Base-by-base conservation (phyloP, 2,329 filamentous ascomycete genomes). In the Colletotrichum truncatum region DNA sequence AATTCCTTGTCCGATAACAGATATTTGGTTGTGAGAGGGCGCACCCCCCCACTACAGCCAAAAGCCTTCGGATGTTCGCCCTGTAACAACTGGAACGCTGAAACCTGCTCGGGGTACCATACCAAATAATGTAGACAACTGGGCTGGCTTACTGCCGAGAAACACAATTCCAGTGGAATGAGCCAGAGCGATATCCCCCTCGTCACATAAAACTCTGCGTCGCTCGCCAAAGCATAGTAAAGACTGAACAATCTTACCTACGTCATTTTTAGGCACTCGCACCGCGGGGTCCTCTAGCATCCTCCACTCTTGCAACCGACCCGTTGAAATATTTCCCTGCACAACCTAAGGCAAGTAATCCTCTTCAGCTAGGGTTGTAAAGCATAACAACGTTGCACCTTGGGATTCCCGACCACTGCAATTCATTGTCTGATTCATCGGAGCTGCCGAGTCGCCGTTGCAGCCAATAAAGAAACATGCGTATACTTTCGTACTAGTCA, bases 391-490 rank as follows among this genome's bases (percentile, higher is more conserved):
- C 34, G 57, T 25, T 43, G 38, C 54, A 26, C 41, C 10, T 21
- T 30, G 7, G 32, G 30, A 30, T 25, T 21, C 21, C 25, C 18
- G 14, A 14, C 59, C 30, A 11, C 9, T 26, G 38, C 34, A 63
- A 11, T 32, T 25, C 14, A 28, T 58, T 26, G 43, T 64, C 36
- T 45, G 49, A 36, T 30, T 34, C 49, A 45, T 62, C 63, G 63
- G 63, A 49, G 18, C 58, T 30, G 43, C 63, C 57, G 63, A 66
- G 25, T 23, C 38, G 30, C 58, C 57, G 16, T 43, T 30, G 45
- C 16, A 18, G 11, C 49, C 43, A 61, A 64, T 61, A 65, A 65
- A 65, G 43, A 49, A 28, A 23, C 39, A 12, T 18, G 25, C 34
- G 14, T 39, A 43, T 23, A 41, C 23, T 43, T 46, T 28, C 8